Evolutionary conservation across 768 basidiomycete species (phyloP).

Genomic region (Chalciporus pseudorubinellus): DNA sequence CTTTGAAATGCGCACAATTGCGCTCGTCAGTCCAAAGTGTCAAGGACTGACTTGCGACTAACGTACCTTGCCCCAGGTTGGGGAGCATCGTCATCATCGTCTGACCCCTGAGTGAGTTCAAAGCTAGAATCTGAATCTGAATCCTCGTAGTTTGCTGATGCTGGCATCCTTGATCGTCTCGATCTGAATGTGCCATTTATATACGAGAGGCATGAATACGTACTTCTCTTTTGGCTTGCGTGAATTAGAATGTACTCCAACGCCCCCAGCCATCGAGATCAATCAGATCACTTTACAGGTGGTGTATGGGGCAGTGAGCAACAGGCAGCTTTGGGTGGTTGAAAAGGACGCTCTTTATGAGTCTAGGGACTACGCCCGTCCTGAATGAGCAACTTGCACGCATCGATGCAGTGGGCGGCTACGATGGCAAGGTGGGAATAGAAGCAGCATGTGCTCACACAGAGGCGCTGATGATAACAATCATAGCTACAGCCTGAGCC

Average conservation of each 20-base stretch:
- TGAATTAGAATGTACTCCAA: background rate
- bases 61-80: background rate
- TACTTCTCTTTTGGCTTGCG: background rate
- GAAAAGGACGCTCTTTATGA: conserved; percentile 12
- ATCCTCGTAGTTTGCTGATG: background rate
- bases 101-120: background rate
- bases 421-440: conserved; percentile 7
- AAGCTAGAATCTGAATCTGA: background rate
- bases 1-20: too few relatives aligned
- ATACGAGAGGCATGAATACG: background rate
- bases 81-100: too few relatives aligned
- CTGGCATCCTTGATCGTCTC: background rate
- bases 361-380: conserved; percentile 5
- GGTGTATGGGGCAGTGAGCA: background rate
- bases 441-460: background rate
- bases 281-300: too few relatives aligned
- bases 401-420: background rate
- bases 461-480: conserved; percentile 18
- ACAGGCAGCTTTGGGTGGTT: background rate
- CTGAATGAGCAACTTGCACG: background rate
- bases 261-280: background rate
- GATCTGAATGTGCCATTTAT: background rate
- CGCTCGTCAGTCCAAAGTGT: background rate
- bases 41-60: background rate
- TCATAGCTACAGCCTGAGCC: conserved; percentile 2